These are phyloP conservation scores for Suillus placidus DNA, from an alignment of 768 basidiomycete genomes.

Conservation along the genomic window DNA sequence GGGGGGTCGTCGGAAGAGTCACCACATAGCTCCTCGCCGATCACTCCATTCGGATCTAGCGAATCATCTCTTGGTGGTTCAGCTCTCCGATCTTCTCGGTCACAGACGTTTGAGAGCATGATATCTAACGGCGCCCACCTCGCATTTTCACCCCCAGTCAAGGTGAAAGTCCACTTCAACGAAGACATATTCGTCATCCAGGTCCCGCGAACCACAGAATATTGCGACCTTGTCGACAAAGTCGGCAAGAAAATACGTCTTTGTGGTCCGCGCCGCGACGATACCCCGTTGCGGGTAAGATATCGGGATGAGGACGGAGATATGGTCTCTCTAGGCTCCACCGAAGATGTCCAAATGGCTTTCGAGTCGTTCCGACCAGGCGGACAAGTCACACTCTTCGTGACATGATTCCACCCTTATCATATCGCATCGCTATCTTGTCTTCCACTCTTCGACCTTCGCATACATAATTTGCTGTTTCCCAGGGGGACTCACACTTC, in stretches of 20 bases:
- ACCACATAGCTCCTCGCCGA: conserved; percentile 82
- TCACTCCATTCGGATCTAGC: conserved; percentile 89
- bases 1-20: conserved; percentile 83
- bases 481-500: conserved; percentile 14
- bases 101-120: conserved; percentile 53
- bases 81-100: conserved; percentile 55
- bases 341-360: conserved; percentile 93
- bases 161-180: conserved; percentile 93
- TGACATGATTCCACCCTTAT: conserved; percentile 51
- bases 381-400: conserved; percentile 81
- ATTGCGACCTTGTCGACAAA: conserved; percentile 82
- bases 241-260: conserved; percentile 92
- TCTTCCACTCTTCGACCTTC: conserved; percentile 10
- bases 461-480: conserved; percentile 19
- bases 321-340: conserved; percentile 82
- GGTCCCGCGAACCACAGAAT: conserved; percentile 79
- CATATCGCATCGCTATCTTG: conserved; percentile 11
- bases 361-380: conserved; percentile 82
- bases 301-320: conserved; percentile 95
- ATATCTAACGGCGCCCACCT: conserved; percentile 28
- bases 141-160: conserved; percentile 55
- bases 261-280: conserved; percentile 80
- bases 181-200: conserved; percentile 96
- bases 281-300: conserved; percentile 82
- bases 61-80: conserved; percentile 73